Percentiles rank a stretch among this genome's conserved stretches.
Conservation (phyloP, 768 basidiomycete species). For the Mycena alexandri region DNA sequence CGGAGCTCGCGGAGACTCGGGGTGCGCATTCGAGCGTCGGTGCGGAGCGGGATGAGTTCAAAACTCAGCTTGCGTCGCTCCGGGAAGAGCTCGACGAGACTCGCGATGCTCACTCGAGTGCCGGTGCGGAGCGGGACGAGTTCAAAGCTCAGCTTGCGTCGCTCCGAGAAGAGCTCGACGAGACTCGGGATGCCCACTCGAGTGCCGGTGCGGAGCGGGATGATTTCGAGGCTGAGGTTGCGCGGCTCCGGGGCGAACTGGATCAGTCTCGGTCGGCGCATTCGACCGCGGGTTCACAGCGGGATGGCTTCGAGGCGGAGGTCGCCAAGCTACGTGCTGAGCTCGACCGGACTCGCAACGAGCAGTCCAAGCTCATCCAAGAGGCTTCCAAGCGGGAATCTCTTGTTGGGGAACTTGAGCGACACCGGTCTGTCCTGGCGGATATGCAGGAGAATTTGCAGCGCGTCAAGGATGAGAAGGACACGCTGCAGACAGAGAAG, state of each 20-base stretch:
- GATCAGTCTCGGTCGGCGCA: conserved; percentile 69
- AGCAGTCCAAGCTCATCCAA: conserved; percentile 73
- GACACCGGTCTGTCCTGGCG: conserved; percentile 79
- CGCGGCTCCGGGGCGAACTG: conserved; percentile 69
- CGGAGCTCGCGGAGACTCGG: conserved; percentile 66
- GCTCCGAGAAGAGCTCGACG: conserved; percentile 51
- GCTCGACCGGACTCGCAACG: conserved; percentile 61
- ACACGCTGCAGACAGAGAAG: conserved; percentile 80
- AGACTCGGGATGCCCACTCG: conserved; percentile 54
- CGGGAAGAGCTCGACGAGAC: conserved; percentile 70
- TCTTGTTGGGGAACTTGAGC: conserved; percentile 80
- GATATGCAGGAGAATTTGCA: conserved; percentile 85
- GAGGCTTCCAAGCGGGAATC: conserved; percentile 84
- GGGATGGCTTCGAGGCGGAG: conserved; percentile 57
- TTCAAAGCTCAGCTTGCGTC: conserved; percentile 48
- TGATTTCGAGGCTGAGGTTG: conserved; percentile 60
- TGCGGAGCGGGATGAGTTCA: conserved; percentile 60
- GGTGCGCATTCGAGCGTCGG: conserved; percentile 54
- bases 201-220: conserved; percentile 59
- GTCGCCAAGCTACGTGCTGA: conserved; percentile 70
- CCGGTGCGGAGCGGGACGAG: conserved; percentile 53
- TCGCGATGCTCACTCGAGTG: conserved; percentile 45
- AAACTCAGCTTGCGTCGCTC: conserved; percentile 63
- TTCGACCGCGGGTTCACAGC: conserved; percentile 60
- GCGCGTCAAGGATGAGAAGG: conserved; percentile 86